Conservation (phyloP, 208 protist species). For the Plasmodiophora brassicae region DNA sequence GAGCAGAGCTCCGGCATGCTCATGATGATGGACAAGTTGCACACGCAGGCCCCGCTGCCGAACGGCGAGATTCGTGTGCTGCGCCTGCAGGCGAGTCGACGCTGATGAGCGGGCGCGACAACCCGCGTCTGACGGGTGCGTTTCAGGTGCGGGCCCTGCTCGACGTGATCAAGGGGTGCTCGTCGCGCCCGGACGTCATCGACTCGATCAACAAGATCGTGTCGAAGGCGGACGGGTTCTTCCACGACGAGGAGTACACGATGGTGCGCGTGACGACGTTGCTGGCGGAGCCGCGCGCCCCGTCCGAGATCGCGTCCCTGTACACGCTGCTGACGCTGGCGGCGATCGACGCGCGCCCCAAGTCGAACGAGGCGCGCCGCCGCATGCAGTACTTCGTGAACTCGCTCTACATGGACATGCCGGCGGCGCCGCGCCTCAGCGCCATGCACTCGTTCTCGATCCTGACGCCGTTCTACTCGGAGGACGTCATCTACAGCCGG, state of each 20-base stretch:
- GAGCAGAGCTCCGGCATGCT: constrained; percentile 27
- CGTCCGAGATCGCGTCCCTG: constrained; percentile 22
- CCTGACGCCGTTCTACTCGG: constrained; percentile 51
- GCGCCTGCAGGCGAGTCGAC: not conserved
- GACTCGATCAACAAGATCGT: not conserved
- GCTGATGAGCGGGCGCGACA: not conserved
- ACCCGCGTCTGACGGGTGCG: not conserved
- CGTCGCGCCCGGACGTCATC: not conserved
- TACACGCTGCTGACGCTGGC: constrained; percentile 37
- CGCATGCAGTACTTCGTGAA: constrained; percentile 46
- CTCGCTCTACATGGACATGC: constrained; percentile 55
- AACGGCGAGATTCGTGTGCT: not conserved
- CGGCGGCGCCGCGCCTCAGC: constrained; percentile 14
- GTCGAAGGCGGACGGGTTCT: constrained; percentile 37
- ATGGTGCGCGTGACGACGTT: not conserved
- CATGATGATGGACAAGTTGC: constrained; percentile 14
- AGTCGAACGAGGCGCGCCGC: constrained; percentile 28
- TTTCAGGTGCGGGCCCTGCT: constrained; percentile 20
- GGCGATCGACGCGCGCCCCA: constrained; percentile 12
- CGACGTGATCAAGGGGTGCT: constrained; percentile 33
- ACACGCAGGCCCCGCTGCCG: not conserved
- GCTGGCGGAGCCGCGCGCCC: not conserved
- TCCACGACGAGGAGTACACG: constrained; percentile 38
- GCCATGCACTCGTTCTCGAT: constrained; percentile 36
- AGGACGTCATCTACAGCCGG: constrained; percentile 45